phyloP scores from a whole-genome alignment of 257 asterid species.

The Ligustrum vulgare region DNA sequence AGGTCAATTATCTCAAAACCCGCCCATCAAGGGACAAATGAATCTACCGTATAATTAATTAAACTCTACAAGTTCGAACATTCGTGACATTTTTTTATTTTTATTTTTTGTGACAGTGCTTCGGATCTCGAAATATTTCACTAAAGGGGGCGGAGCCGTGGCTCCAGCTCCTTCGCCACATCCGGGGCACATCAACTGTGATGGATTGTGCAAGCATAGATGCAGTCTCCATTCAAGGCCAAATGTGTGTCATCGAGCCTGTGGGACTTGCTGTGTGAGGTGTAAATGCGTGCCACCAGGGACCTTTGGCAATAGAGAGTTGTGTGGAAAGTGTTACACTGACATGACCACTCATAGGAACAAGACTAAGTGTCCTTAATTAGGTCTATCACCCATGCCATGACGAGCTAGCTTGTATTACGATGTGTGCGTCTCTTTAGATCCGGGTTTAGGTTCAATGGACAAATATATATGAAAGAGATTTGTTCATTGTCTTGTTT shows the following conservation, averaged over 20 bases:
- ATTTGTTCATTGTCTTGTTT: too few relatives aligned
- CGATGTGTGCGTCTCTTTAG: neutral
- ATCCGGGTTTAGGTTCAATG: too few relatives aligned
- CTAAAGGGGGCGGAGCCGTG: too few relatives aligned
- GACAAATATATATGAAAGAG: too few relatives aligned
- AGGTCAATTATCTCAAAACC: slow-evolving; percentile 26
- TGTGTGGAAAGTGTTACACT: slow-evolving; percentile 63
- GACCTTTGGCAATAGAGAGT: slow-evolving; percentile 61
- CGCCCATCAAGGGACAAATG: neutral
- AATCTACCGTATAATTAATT: neutral
- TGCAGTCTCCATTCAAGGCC: slow-evolving; percentile 68
- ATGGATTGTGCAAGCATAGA: slow-evolving; percentile 41
- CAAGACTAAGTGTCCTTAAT: slow-evolving; percentile 62
- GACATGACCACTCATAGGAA: slow-evolving; percentile 61
- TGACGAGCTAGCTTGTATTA: neutral
- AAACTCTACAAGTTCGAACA: neutral
- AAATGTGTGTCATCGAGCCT: slow-evolving; percentile 49
- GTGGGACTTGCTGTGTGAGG: slow-evolving; percentile 62
- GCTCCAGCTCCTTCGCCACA: slow-evolving; percentile 30
- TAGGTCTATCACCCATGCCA: neutral
- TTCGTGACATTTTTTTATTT: neutral
- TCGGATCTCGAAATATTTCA: slow-evolving; percentile 30
- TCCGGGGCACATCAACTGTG: slow-evolving; percentile 39
- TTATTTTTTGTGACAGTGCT: slow-evolving; percentile 17
- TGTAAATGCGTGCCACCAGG: slow-evolving; percentile 77